A percentile compares a stretch with the other conserved stretches of the same genome.
Evolutionary conservation across 2,329 filamentous ascomycete genomes (phyloP).

Genomic region (Paecilomyces sp.): DNA sequence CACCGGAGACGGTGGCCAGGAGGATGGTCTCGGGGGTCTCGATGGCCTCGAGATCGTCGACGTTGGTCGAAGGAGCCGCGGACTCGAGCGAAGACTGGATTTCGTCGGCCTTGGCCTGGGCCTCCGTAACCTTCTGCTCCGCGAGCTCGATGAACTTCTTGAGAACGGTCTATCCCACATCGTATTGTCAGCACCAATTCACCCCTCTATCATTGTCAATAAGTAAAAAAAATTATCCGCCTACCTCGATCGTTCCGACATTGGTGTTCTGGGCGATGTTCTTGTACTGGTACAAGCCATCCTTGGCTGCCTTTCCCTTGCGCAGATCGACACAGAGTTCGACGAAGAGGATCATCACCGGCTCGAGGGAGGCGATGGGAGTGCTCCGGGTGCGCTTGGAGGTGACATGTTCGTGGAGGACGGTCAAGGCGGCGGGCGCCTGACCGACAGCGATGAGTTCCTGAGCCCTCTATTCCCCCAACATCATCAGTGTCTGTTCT

Average conservation of each 20-base stretch:
- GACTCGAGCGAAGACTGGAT: constrained; percentile 83
- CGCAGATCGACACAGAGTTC: constrained; percentile 94
- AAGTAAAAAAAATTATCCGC: constrained; percentile 6
- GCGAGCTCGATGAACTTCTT: constrained; percentile 98
- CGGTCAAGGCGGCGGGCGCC: constrained; percentile 80
- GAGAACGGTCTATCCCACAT: constrained; percentile 62
- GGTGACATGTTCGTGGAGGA: constrained; percentile 98
- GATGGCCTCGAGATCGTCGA: constrained; percentile 93
- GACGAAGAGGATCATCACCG: constrained; percentile 96
- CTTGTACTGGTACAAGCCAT: constrained; percentile 99
- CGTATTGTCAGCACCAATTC: background rate
- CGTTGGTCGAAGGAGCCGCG: constrained; percentile 60
- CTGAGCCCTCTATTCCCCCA: constrained; percentile 63
- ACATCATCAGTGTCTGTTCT: constrained; percentile 8
- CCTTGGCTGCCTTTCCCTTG: constrained; percentile 97
- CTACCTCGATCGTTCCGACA: constrained; percentile 90
- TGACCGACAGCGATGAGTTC: constrained; percentile 98
- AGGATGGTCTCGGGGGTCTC: constrained; percentile 98
- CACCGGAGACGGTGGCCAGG: constrained; percentile 92
- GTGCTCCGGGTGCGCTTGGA: constrained; percentile 97
- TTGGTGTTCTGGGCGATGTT: constrained; percentile 99
- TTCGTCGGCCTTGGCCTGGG: constrained; percentile 92
- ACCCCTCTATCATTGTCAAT: background rate
- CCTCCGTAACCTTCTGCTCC: constrained; percentile 90
- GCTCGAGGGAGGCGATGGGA: constrained; percentile 91